Evolutionary conservation across 352 stramenopile species (phyloP), one percentile per base, ranked within the genome.

Genomic region (Achlya hypogyna): DNA sequence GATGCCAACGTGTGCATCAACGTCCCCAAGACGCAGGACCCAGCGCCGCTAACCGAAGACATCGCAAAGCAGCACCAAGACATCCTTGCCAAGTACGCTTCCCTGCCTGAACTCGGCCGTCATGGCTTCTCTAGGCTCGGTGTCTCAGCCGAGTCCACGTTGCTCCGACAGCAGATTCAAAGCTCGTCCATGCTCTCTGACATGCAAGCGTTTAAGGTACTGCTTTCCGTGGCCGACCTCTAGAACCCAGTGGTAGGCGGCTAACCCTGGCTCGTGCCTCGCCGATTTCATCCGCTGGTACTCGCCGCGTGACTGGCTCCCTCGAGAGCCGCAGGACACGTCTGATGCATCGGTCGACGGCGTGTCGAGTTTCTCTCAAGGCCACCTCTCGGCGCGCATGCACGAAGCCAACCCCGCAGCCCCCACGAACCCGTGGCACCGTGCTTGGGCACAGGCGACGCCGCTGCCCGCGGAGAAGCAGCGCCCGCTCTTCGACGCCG

Each of bases 221-320:
- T 28, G 3, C 56, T 65, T 28, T 65, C 14, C 31, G 20, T 60
- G 20, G 23, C 12, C 18, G 18, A 31, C 6, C 16, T 29, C 59
- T 66, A 0, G 1, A n/a, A 10, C 29, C 6, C 35, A 23, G 40
- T 53, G n/a, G 32, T 51, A 68, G 64, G 85, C 85, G 47, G 81
- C 85, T 8, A 93, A 93, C 38, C 79, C 82, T 18, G 72, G 71
- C 2, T 73, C 71, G 22, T 89, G 76, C 32, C 70, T 93, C 4
- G 78, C 79, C 5, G 85, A 93, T 62, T 93, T 93, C 31, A 86
- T 93, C 43, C 83, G 83, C 0, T 91, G 82, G 82, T 91, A 91
- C 70, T 90, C 83, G 9, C 85, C 85, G 4, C 89, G 89, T 32
- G 85, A 93, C 65, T 93, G 82, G 82, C 78, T 88, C 59, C 35